phyloP scores from a whole-genome alignment of 495 filamentous ascomycete genomes.

The Schizothecium vesticola region DNA sequence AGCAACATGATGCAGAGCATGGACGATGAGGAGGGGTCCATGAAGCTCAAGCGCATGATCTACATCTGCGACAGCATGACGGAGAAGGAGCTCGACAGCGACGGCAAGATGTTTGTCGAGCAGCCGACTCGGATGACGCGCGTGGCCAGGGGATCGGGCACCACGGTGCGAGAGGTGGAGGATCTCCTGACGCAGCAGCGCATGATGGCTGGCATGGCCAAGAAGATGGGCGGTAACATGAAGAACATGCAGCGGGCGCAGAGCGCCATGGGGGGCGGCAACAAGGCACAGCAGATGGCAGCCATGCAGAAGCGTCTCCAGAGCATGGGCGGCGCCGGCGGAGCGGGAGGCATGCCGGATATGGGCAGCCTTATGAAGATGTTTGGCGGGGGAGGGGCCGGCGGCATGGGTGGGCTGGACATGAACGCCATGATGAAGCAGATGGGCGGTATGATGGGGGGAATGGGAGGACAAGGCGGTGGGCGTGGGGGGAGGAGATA shows the following conservation, averaged over 20 bases:
- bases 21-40: conserved; percentile 89
- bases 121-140: conserved; percentile 93
- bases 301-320: conserved; percentile 95
- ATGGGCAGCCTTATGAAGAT: conserved; percentile 85
- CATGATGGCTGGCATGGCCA: conserved; percentile 99
- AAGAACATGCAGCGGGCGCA: conserved; percentile 94
- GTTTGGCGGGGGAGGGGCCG: conserved; percentile 56
- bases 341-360: conserved; percentile 59
- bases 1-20: conserved; percentile 88
- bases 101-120: conserved; percentile 89
- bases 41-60: conserved; percentile 95
- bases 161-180: conserved; percentile 89
- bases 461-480: conserved; percentile 24
- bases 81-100: conserved; percentile 83
- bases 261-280: conserved; percentile 77
- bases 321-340: conserved; percentile 67
- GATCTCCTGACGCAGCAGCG: conserved; percentile 95
- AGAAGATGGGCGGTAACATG: conserved; percentile 95
- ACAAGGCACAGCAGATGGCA: conserved; percentile 88
- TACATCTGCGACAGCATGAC: conserved; percentile 99
- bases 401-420: conserved; percentile 67
- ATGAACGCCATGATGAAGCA: conserved; percentile 82
- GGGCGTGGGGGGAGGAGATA: conserved; percentile 27
- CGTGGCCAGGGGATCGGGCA: conserved; percentile 83
- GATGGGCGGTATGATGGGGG: conserved; percentile 57